phyloP scores from a whole-genome alignment of 768 basidiomycete species.

The Trametes maxima region DNA sequence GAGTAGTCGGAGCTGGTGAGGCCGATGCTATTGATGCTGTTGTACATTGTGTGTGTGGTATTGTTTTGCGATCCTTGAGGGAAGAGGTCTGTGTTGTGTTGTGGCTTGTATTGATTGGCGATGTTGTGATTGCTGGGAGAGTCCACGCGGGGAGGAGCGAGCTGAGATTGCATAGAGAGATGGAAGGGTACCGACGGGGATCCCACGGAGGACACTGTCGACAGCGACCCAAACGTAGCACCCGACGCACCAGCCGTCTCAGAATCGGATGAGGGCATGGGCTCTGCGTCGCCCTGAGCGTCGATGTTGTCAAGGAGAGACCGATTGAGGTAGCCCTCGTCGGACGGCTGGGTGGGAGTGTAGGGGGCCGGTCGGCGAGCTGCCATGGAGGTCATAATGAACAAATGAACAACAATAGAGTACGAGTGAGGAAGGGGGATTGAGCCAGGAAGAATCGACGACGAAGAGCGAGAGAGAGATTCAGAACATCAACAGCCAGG shows the following conservation, averaged over 20 bases:
- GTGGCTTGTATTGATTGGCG: conserved; percentile 37
- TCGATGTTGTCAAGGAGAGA: conserved; percentile 82
- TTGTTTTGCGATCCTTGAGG: conserved; percentile 34
- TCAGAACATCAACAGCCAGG: conserved; percentile 50
- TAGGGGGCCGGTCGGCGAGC: conserved; percentile 34
- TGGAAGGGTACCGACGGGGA: conserved; percentile 62
- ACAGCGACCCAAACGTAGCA: conserved; percentile 49
- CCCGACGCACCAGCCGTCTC: conserved; percentile 45
- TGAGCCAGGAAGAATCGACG: conserved; percentile 21
- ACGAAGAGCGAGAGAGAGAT: conserved; percentile 25
- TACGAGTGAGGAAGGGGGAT: conserved; percentile 23
- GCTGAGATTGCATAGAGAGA: conserved; percentile 49
- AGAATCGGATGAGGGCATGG: conserved; percentile 52
- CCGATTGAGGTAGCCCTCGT: conserved; percentile 87
- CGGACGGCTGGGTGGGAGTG: conserved; percentile 37
- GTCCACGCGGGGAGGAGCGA: conserved; percentile 48
- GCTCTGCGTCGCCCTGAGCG: conserved; percentile 83
- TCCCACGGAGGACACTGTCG: conserved; percentile 52
- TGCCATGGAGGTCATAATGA: conserved; percentile 38
- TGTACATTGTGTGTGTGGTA: conserved; percentile 43
- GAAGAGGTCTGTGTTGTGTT: conserved; percentile 37
- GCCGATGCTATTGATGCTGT: conserved; percentile 44
- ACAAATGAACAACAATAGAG: conserved; percentile 28
- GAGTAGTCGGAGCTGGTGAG: conserved; percentile 39
- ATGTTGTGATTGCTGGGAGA: conserved; percentile 48